phyloP scores from a whole-genome alignment of 2,329 filamentous ascomycete species.

The Xylariaceae sp. region DNA sequence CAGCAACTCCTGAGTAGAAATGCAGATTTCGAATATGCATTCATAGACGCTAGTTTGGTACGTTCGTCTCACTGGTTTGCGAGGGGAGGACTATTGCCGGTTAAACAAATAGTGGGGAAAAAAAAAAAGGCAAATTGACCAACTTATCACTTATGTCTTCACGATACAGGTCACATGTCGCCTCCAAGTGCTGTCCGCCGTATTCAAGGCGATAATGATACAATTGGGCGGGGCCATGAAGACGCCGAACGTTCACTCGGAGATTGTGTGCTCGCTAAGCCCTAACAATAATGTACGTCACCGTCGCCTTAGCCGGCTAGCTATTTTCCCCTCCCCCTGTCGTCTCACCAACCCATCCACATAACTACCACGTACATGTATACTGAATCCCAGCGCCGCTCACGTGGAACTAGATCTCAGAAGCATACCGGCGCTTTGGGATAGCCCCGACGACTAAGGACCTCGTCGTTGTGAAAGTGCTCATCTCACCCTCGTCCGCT shows the following conservation, averaged over 20 bases:
- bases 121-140: too few species aligned
- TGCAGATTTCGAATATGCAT: slow-evolving; percentile 85
- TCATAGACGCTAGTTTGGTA: slow-evolving; percentile 84
- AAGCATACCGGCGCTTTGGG: slow-evolving; percentile 88
- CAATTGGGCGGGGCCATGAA: slow-evolving; percentile 64
- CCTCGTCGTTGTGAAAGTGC: slow-evolving; percentile 82
- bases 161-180: slow-evolving; percentile 66
- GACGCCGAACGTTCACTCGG: slow-evolving; percentile 85
- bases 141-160: background rate
- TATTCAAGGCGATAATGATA: slow-evolving; percentile 75
- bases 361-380: slow-evolving; percentile 2
- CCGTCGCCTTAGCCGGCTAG: background rate
- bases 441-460: slow-evolving; percentile 70
- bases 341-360: background rate
- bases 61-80: slow-evolving; percentile 48
- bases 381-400: background rate
- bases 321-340: background rate
- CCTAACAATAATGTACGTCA: slow-evolving; percentile 75
- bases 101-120: too few species aligned
- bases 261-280: slow-evolving; percentile 80
- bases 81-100: background rate
- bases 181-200: slow-evolving; percentile 72
- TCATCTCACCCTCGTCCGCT: slow-evolving; percentile 45
- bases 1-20: slow-evolving; percentile 86
- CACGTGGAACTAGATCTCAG: slow-evolving; percentile 68